Evolutionary conservation across 2,329 filamentous ascomycete species (phyloP), one percentile per base, ranked within the genome.

Genomic region (Scedosporium apiospermum): DNA sequence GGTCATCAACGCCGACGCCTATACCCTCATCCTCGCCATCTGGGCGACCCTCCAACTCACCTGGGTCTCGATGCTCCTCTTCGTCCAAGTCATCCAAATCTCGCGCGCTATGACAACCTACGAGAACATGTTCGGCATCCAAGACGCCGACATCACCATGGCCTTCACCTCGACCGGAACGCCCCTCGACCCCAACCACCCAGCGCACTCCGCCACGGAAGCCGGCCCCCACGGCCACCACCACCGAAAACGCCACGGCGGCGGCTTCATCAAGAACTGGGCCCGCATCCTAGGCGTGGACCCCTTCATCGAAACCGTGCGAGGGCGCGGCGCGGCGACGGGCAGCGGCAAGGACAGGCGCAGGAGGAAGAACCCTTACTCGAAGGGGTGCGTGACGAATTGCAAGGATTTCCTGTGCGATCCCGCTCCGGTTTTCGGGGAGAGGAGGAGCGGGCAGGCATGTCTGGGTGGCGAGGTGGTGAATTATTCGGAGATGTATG

Each of bases 401-500:
- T 99, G 95, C 75, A 88, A 85, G 67, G 96, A 99, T 74, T 99
- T 99, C 73, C 98, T 93, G 91, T 93, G 90, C 69, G 95, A 98
- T 71, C 86, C 90, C 1, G 88, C 90, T 2, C 89, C 93, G 0
- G 74, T 96, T 18, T 93, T 96, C 72, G 86, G 88, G 10, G 85
- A 82, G 68, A 83, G 88, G 63, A 86, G 90, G 69, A 88, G 84
- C 60, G 93, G 93, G 12, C 81, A 82, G 53, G 92, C 89, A 0
- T 77, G 92, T 72, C 76, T 99, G 6, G 90, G 87, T 14, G 93
- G 95, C 2, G 82, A 89, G 69, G 78, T 82, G 46, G 85, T 99
- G 57, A 91, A 97, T 75, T 99, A 97, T 74, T 90, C 89, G 21
- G 84, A 83, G 63, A 85, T 98, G 81, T 99, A 96, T 75, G 93